Percentiles rank a stretch among this genome's conserved stretches.
Evolutionary conservation across 208 protist genomes (phyloP).

Genomic region (Wallacemonas sp.): DNA sequence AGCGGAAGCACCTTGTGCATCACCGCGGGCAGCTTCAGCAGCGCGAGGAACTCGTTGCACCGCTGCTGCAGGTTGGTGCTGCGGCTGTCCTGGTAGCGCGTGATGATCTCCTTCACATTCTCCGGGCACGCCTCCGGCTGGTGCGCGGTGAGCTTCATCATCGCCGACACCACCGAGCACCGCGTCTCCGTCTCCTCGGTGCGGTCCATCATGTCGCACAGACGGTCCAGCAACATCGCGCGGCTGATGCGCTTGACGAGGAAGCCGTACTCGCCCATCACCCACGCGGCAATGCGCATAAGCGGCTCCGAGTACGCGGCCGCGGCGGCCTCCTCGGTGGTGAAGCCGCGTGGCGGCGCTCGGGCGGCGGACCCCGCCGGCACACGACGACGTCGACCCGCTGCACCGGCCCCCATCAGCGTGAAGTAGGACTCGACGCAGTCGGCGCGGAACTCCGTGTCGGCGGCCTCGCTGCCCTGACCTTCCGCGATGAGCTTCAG

Average conservation of each 20-base stretch:
- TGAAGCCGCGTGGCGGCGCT: background rate
- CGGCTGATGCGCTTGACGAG: constrained; percentile 47
- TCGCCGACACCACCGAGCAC: constrained; percentile 71
- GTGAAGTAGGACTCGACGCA: constrained; percentile 79
- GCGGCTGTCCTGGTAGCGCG: constrained; percentile 49
- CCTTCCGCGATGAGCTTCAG: constrained; percentile 94
- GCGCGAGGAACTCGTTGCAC: constrained; percentile 73
- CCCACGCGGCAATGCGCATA: constrained; percentile 83
- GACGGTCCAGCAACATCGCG: constrained; percentile 57
- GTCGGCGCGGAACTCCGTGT: constrained; percentile 67
- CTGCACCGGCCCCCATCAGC: constrained; percentile 44
- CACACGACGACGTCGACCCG: too few relatives aligned
- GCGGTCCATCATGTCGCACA: constrained; percentile 72
- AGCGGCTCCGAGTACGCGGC: constrained; percentile 44
- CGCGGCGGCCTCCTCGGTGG: constrained; percentile 1
- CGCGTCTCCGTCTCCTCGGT: constrained; percentile 43
- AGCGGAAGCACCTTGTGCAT: constrained; percentile 61
- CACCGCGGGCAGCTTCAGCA: constrained; percentile 41
- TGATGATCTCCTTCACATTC: constrained; percentile 53
- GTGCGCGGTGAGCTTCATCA: constrained; percentile 78
- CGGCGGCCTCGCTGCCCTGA: constrained; percentile 50
- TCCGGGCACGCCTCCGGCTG: constrained; percentile 24
- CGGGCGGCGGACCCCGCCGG: too few relatives aligned
- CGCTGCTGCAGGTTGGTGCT: constrained; percentile 75
- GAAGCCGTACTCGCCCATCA: constrained; percentile 95